Evolutionary conservation across 768 basidiomycete species (phyloP), one percentile per base, ranked within the genome.

Genomic region (Sutorius australiensis): DNA sequence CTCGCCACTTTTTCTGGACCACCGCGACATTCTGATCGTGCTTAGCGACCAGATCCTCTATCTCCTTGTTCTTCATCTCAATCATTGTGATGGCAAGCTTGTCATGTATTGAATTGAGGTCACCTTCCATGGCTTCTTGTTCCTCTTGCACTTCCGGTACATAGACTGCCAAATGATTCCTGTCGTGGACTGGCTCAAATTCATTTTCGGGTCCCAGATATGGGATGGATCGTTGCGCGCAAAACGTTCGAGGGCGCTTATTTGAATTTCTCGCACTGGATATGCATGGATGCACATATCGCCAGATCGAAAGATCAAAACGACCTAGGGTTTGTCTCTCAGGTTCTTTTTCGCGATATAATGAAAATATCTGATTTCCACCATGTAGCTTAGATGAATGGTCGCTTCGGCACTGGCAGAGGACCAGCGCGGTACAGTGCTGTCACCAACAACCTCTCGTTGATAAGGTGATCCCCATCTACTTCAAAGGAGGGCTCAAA

Each of bases 391-490:
- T 58, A 50, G 5, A 38, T 6, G 27, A 56, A 16, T 61, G 47
- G 52, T 54, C 62, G 21, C 44, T 31, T 6, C 56, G 56, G 0
- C 61, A 60, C 37, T 61, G 54, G 54, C 61, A 63, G 28, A 33
- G 32, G 33, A 34, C 33, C 34, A 14, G 34, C 16, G 34, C 16
- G 6, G 16, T 36, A 13, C 6, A 48, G 56, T 57, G 63, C 27
- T 50, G 50, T n/a, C 55, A 52, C 14, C 46, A 40, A 21, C 63
- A 60, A 31, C 57, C 55, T 3, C 27, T 11, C 5, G 19, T 65
- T 16, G 54, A 61, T 44, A 60, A 63, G 37, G 31, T 56, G 11
- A 61, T 61, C 10, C 61, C 61, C 0, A 55, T 64, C 1, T 57
- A 57, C 30, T 60, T 56, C 53, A 46, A 60, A 3, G 54, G 13